These are phyloP conservation scores for Penicillium brasilianum DNA, from an alignment of 2,329 filamentous ascomycete species.

Conservation along the genomic window DNA sequence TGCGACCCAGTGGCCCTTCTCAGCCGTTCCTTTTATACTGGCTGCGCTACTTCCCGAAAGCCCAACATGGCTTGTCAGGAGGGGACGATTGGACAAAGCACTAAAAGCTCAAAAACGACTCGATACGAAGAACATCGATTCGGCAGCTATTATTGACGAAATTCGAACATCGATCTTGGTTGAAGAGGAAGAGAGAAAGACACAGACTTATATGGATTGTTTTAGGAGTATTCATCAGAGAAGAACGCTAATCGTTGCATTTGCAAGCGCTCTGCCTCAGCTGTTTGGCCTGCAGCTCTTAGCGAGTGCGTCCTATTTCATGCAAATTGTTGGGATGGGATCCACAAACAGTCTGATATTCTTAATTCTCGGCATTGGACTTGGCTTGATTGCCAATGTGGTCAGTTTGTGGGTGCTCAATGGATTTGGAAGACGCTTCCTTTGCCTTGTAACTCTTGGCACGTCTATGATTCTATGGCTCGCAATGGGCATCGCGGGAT, in stretches of 20 bases:
- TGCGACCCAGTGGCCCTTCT: constrained; percentile 54
- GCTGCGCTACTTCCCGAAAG: constrained; percentile 56
- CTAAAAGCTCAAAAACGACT: constrained; percentile 23
- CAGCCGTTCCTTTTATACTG: constrained; percentile 49
- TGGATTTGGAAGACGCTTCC: constrained; percentile 44
- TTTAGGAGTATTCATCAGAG: constrained; percentile 29
- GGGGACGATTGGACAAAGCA: constrained; percentile 40
- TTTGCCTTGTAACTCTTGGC: constrained; percentile 45
- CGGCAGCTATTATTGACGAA: constrained; percentile 15
- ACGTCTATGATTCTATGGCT: constrained; percentile 46
- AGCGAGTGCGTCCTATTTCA: constrained; percentile 47
- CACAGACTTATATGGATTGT: constrained; percentile 40
- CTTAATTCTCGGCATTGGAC: constrained; percentile 51
- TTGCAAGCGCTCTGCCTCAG: constrained; percentile 49
- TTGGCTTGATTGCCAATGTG: constrained; percentile 51
- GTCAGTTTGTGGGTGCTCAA: constrained; percentile 51
- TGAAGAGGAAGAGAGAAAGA: constrained; percentile 48
- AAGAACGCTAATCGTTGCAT: constrained; percentile 34
- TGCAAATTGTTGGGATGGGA: constrained; percentile 35
- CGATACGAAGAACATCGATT: constrained; percentile 11
- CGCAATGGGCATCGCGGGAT: constrained; percentile 53
- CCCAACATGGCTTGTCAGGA: constrained; percentile 54
- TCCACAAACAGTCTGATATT: constrained; percentile 43
- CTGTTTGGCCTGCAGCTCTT: constrained; percentile 53
- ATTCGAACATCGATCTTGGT: constrained; percentile 26